phyloP scores from a whole-genome alignment of 2,329 filamentous ascomycete genomes.

The Lasiodiplodia theobromae region DNA sequence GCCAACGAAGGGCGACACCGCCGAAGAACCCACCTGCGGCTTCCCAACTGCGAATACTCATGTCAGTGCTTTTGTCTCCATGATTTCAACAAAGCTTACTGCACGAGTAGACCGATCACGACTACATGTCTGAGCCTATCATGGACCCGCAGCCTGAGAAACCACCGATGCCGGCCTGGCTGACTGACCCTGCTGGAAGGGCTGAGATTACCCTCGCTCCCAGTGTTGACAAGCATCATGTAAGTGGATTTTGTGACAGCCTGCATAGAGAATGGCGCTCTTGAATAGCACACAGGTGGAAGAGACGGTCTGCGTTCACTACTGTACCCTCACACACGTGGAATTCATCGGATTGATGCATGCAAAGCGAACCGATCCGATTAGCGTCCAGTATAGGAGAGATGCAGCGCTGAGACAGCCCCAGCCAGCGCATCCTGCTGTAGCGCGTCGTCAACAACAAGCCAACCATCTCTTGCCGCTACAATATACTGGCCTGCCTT shows the following conservation, averaged over 20 bases:
- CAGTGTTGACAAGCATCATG: not conserved
- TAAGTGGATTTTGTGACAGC: not conserved
- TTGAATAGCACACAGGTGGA: not conserved
- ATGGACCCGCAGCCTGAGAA: not conserved
- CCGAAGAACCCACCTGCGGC: not conserved
- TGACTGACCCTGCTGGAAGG: slow-evolving; percentile 2
- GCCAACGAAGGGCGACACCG: not conserved
- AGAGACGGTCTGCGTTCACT: not conserved
- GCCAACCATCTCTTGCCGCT: not conserved
- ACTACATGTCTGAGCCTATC: not conserved
- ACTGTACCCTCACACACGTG: not conserved
- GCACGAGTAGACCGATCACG: not conserved
- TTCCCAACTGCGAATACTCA: not conserved
- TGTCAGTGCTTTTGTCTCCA: not conserved
- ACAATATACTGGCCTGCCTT: not conserved
- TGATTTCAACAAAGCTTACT: not conserved
- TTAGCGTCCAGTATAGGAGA: not conserved
- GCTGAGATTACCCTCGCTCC: not conserved
- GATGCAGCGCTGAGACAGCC: not conserved
- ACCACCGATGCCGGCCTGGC: not conserved
- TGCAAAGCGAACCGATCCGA: not conserved
- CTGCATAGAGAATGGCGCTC: not conserved
- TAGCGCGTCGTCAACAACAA: not conserved
- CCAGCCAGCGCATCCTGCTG: not conserved
- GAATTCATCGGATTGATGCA: not conserved